A percentile compares a stretch with the other conserved stretches of the same genome.
These are phyloP conservation scores for Carex cristatella DNA, from an alignment of 176 grass and related monocot species.

Conservation along the genomic window DNA sequence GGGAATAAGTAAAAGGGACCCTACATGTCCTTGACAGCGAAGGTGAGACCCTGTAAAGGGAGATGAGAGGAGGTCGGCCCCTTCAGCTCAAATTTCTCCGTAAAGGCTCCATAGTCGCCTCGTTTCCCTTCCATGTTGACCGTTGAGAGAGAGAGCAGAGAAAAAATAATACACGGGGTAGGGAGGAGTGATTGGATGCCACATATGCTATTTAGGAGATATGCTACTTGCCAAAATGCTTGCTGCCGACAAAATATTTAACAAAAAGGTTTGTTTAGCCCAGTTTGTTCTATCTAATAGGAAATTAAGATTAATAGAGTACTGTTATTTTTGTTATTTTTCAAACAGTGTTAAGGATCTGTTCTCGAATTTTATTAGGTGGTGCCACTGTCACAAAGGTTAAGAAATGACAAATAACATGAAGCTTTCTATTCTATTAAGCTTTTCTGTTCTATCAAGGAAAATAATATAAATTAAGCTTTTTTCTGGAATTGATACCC, in stretches of 20 bases:
- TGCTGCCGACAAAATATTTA: background rate
- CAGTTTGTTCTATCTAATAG: background rate
- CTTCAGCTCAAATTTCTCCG: constrained; percentile 32
- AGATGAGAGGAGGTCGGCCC: constrained; percentile 12
- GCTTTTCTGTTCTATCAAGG: background rate
- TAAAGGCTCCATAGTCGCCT: constrained; percentile 43
- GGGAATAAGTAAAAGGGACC: background rate
- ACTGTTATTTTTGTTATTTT: no score
- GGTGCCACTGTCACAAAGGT: no score
- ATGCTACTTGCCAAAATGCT: background rate
- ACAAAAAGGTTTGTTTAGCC: background rate
- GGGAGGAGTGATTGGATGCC: background rate
- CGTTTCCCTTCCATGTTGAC: constrained; percentile 25
- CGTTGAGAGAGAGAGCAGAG: background rate
- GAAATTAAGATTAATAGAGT: no score
- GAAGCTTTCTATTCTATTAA: no score
- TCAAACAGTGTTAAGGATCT: no score
- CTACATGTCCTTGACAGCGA: constrained; percentile 58
- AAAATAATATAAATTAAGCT: background rate
- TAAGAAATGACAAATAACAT: no score
- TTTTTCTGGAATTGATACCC: background rate
- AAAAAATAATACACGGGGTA: background rate
- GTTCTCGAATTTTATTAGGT: no score
- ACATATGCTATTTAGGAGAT: background rate
- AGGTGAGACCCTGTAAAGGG: constrained; percentile 44